Percentiles rank a stretch among this genome's conserved stretches.
Evolutionary conservation across 202 grass and related monocot genomes (phyloP).

Genomic region (Dendrocalamus latiflorus): DNA sequence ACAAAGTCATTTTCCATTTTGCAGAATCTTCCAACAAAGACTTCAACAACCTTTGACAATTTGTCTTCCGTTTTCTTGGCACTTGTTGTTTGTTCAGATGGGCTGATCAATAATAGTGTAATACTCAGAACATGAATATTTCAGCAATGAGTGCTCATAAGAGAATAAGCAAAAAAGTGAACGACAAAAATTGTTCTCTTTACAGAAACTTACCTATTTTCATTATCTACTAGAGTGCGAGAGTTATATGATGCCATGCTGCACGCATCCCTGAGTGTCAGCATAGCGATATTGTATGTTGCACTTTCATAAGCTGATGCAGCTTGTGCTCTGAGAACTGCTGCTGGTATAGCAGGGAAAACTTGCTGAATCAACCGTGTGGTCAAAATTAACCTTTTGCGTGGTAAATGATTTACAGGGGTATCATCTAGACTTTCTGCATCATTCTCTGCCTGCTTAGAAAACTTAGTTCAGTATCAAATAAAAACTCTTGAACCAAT

Average conservation of each 20-base stretch:
- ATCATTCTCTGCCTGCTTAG: conserved; percentile 60
- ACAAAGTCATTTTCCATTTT: conserved; percentile 74
- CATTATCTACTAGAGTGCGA: conserved; percentile 32
- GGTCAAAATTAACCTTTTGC: too few relatives aligned
- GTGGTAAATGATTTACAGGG: too few relatives aligned
- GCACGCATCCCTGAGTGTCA: conserved; percentile 75
- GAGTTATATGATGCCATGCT: conserved; percentile 61
- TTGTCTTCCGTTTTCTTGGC: conserved; percentile 50
- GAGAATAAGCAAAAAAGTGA: conserved; percentile 7
- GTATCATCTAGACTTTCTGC: conserved; percentile 64
- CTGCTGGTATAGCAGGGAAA: conserved; percentile 75
- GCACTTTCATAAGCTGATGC: conserved; percentile 70
- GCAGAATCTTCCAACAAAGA: conserved; percentile 73
- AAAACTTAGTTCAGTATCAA: conserved; percentile 12
- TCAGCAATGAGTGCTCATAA: conserved; percentile 21
- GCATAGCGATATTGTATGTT: conserved; percentile 63
- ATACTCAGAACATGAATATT: conserved; percentile 21
- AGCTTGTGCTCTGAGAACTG: conserved; percentile 75
- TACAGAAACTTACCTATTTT: conserved; percentile 61
- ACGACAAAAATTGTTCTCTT: conserved; percentile 8
- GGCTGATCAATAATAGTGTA: conserved; percentile 44
- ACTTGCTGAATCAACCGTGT: conserved; percentile 87
- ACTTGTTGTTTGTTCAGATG: conserved; percentile 41
- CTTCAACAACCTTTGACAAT: conserved; percentile 66
- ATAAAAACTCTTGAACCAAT: conserved; percentile 7